Base-by-base conservation (phyloP, 331 rosid species). In the Malus hybrid region DNA sequence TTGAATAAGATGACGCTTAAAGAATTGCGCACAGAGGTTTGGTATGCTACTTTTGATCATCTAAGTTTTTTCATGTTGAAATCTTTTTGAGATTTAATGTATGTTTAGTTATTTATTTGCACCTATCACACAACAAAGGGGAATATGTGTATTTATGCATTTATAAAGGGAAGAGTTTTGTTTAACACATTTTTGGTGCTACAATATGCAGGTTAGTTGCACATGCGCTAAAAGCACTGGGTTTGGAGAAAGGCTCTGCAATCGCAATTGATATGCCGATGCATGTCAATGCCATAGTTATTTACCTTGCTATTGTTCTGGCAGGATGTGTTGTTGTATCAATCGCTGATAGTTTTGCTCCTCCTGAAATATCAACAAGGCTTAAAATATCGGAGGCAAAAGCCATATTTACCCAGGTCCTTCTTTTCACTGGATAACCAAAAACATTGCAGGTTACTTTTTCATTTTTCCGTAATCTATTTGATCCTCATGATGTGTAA, bases 311-410 rank as follows among this genome's bases (percentile, higher is more conserved):
- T 71, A 88, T 91, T 65, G 80, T 92, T 85, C 90, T 94, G 77
- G 93, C 90, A 42, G 97, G 97, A 76, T 86, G 83, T 78, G 92
- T 83, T 44, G 96, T 92, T 76, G 99, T 94, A 72, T 94, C 97
- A 19, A 92, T 94, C 60, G 99, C 99, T 79, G 97, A 94, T 86
- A 94, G 99, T 86, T 94, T 94, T 80, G 97, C 96, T 73, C 85
- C 96, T 8, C 78, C 69, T 80, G 99, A 94, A 88, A 92, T 94
- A 85, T 92, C 97, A 71, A 77, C 87, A 61, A 90, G 99, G 80
- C 90, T 94, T 32, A 86, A 79, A 66, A 86, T 94, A 85, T 90
- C 97, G 31, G 84, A 88, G 48, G 90, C 97, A 81, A 92, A 90
- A 89, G 88, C 79, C 87, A 86, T 94, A 81, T 92, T 92, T 85